Conservation (phyloP, 208 protist genomes). For the Wallacemonas sp. region DNA sequence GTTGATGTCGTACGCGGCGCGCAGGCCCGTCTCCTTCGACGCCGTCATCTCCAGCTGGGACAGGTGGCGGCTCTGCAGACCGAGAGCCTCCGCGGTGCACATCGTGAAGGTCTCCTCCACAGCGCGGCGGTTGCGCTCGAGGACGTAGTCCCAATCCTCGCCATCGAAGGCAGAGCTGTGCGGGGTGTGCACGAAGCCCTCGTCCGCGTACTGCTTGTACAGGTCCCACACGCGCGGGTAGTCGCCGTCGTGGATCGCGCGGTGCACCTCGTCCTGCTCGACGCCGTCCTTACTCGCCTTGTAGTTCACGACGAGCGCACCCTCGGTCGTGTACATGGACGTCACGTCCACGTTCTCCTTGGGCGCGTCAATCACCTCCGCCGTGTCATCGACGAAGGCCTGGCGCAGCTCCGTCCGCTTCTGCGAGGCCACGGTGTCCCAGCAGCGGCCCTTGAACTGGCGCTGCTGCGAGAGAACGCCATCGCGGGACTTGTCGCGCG, state of each 20-base stretch:
- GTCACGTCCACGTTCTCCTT: slow-evolving; percentile 20
- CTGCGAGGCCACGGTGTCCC: slow-evolving; percentile 21
- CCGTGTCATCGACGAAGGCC: slow-evolving; percentile 33
- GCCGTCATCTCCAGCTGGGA: slow-evolving; percentile 15
- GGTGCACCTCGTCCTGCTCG: slow-evolving; percentile 24
- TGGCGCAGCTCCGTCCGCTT: slow-evolving; percentile 20
- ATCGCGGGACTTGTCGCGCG: neutral
- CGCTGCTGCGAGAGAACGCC: slow-evolving; percentile 19
- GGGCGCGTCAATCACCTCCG: slow-evolving; percentile 17
- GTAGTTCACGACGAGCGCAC: slow-evolving; percentile 46
- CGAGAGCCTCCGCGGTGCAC: slow-evolving; percentile 22
- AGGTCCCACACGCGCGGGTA: slow-evolving; percentile 32
- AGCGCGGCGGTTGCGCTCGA: slow-evolving; percentile 18
- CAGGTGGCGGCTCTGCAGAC: slow-evolving; percentile 24
- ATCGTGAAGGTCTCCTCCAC: slow-evolving; percentile 23
- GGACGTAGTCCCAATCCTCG: slow-evolving; percentile 40
- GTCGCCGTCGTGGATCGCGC: slow-evolving; percentile 20
- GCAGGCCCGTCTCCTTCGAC: slow-evolving; percentile 9
- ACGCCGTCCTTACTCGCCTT: slow-evolving; percentile 29
- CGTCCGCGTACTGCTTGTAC: slow-evolving; percentile 21
- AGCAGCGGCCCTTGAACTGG: slow-evolving; percentile 23
- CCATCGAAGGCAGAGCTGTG: slow-evolving; percentile 22
- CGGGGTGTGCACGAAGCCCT: slow-evolving; percentile 15
- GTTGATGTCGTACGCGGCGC: slow-evolving; percentile 13
- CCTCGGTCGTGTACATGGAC: slow-evolving; percentile 30